These are phyloP conservation scores for Penicillium maclennaniae DNA, from an alignment of 495 filamentous ascomycete species.

Conservation along the genomic window DNA sequence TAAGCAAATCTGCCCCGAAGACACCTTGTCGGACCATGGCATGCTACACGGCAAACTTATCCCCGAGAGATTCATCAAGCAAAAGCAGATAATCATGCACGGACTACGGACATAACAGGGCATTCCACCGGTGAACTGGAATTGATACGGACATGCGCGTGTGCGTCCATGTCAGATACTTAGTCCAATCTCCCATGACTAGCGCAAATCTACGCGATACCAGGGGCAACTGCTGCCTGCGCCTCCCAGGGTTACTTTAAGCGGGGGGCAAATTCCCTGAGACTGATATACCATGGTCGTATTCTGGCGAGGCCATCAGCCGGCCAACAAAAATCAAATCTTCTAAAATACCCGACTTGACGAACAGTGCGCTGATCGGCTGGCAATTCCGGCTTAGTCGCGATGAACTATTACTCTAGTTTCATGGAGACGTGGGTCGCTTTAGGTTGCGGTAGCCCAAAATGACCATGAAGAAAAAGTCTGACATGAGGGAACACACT, in stretches of 20 bases:
- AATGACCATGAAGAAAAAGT: background rate
- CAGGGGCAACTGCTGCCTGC: background rate
- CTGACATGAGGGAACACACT: background rate
- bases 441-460: constrained; percentile 1
- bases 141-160: background rate
- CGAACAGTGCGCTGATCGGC: constrained; percentile 12
- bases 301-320: background rate
- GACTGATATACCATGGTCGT: background rate
- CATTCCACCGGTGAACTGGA: background rate
- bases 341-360: constrained; percentile 10
- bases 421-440: constrained; percentile 7
- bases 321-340: constrained; percentile 1
- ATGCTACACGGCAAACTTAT: background rate
- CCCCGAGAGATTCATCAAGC: background rate
- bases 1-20: no score
- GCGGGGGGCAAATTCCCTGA: background rate
- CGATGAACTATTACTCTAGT: constrained; percentile 10
- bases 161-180: background rate
- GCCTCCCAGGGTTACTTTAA: background rate
- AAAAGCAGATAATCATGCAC: background rate
- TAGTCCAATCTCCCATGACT: background rate
- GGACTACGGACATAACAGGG: background rate
- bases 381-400: constrained; percentile 8
- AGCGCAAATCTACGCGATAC: background rate
- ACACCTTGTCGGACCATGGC: no score